Evolutionary conservation across 129 eudicot genomes (phyloP).

Genomic region (Tagetes patula): DNA sequence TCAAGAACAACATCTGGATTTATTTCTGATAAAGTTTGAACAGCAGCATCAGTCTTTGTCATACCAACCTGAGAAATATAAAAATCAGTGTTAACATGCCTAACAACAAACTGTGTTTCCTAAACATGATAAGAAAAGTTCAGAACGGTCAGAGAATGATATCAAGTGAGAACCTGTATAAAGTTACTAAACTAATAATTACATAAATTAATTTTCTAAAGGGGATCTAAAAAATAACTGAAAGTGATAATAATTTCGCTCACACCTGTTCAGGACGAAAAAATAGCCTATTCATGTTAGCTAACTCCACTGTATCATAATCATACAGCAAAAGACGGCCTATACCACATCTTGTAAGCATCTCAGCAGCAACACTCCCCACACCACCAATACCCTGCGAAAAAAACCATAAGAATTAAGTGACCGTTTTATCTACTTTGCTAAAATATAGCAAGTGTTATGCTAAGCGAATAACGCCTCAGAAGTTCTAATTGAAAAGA

Average conservation of each 20-base stretch:
- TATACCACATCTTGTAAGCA: constrained; percentile 98
- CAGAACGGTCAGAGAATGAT: not conserved
- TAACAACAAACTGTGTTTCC: constrained; percentile 2
- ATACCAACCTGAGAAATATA: constrained; percentile 60
- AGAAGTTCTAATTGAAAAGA: constrained; percentile 8
- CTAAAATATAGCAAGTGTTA: not conserved
- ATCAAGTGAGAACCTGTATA: not conserved
- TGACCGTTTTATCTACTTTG: constrained; percentile 3
- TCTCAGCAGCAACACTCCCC: constrained; percentile 98
- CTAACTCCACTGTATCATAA: constrained; percentile 97
- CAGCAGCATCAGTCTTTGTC: constrained; percentile 99
- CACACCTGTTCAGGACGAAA: constrained; percentile 97
- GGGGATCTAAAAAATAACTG: constrained; percentile 7
- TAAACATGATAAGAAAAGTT: not conserved
- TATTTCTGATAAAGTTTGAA: constrained; percentile 89
- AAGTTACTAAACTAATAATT: not conserved
- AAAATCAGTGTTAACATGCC: constrained; percentile 17
- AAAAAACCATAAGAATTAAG: not conserved
- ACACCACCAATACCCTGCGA: constrained; percentile 98
- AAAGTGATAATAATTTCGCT: not conserved
- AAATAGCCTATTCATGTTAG: constrained; percentile 98
- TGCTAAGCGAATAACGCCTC: not conserved
- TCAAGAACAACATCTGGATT: constrained; percentile 98
- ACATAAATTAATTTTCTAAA: not conserved
- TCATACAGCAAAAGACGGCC: constrained; percentile 96